phyloP scores from a whole-genome alignment of 2,329 filamentous ascomycete genomes.

The Colletotrichum horii region DNA sequence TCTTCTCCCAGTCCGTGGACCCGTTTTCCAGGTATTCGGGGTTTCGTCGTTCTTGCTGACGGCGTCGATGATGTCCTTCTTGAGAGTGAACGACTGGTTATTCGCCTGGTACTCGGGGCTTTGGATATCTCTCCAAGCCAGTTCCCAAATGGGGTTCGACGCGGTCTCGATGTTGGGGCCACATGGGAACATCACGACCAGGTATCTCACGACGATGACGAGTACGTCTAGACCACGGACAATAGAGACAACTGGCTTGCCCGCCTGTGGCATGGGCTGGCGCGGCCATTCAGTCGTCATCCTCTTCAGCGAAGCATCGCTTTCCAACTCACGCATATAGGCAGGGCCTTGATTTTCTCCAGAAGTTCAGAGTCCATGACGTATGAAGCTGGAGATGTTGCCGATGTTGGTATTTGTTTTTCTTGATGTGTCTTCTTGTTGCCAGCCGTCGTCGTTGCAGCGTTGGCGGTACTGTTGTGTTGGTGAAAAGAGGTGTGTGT shows the following conservation, averaged over 20 bases:
- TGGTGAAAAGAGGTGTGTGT: no score
- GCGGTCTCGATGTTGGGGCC: no score
- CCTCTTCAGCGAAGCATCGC: rapidly evolving
- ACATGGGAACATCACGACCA: neutral
- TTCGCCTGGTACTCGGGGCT: neutral
- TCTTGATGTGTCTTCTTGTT: no score
- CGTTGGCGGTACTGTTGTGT: no score
- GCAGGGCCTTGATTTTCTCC: neutral
- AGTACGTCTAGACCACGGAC: neutral
- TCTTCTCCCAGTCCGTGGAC: neutral
- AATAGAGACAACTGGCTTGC: no score
- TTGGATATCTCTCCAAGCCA: neutral
- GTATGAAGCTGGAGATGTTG: no score
- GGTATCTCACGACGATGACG: neutral
- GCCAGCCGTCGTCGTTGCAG: no score
- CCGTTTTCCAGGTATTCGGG: neutral
- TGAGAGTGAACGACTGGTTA: neutral
- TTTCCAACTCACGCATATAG: neutral
- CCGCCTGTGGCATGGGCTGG: no score
- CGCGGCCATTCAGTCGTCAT: neutral
- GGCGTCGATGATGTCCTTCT: neutral
- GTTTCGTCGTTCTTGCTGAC: neutral
- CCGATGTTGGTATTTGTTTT: no score
- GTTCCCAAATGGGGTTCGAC: neutral
- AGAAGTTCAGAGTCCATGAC: no score